Base-by-base conservation (phyloP, 768 basidiomycete genomes). In the Tremella yokohamensis region DNA sequence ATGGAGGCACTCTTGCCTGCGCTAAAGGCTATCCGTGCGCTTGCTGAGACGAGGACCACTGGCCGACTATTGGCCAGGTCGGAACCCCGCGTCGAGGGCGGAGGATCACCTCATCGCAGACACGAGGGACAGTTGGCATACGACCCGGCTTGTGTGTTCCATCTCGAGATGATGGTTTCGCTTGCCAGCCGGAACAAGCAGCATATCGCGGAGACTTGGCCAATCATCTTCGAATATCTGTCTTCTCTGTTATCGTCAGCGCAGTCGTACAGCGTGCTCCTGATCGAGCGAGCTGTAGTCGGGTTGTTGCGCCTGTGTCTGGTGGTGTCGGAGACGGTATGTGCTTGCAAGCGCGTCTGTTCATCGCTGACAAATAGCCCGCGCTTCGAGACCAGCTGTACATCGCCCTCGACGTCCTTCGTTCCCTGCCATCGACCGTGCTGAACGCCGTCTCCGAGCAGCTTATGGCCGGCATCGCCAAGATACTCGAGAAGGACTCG, bases 131-230 rank as follows among this genome's bases (percentile, higher is more conserved):
- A 86, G 51, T 78, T 94, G 8, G 85, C 93, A 9, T 99, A 98
- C 67, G 96, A 99, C 73, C 91, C 96, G 11, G 89, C 91, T 2
- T 89, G 92, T 8, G 86, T 96, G 0, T 94, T 97, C 78, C 84
- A 98, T 38, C 77, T 98, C 60, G 96, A 99, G 76, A 89, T 85
- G 50, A 94, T 97, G 87, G 85, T 90, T 63, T 94, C 90, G 75
- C 84, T 98, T 40, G 82, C 87, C 1, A 85, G 83, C 62, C 85
- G 89, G 58, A 83, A 87, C 1, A 83, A 86, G 8, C 83, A 85
- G 59, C 82, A 86, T 65, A 86, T 97, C 24, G 87, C 87, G 56
- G 92, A 98, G 45, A 82, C 90, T 40, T 99, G 96, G 94, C 92
- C 94, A 0, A 84, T 91, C 66, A 84, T 94, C 2, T 97, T 96